These are phyloP conservation scores for Penicillium simplicissimum DNA, from an alignment of 495 filamentous ascomycete genomes.

Conservation along the genomic window DNA sequence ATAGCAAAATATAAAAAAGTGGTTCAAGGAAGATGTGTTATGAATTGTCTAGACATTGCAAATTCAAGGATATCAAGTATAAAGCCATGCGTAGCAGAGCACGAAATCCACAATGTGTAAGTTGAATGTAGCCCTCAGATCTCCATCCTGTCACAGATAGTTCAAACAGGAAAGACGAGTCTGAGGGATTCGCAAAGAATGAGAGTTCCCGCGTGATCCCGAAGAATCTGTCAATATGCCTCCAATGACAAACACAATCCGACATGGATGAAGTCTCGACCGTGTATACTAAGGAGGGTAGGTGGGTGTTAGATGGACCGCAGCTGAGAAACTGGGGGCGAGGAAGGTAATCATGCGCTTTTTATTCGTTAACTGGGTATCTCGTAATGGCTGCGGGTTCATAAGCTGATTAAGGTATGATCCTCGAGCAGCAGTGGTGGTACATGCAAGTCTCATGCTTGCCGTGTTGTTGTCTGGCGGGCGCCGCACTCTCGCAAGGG, in stretches of 20 bases:
- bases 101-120: not conserved
- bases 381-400: constrained; percentile 4
- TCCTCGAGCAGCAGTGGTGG: not conserved
- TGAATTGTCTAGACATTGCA: too few relatives aligned
- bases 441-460: not conserved
- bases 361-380: constrained; percentile 25
- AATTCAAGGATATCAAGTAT: not conserved
- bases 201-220: constrained; percentile 30
- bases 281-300: constrained; percentile 54
- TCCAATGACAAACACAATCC: constrained; percentile 55
- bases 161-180: constrained; percentile 24
- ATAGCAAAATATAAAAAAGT: constrained; percentile 7
- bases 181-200: constrained; percentile 30
- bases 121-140: constrained; percentile 30
- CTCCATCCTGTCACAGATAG: constrained; percentile 21
- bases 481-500: not conserved
- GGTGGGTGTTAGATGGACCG: not conserved
- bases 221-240: constrained; percentile 43
- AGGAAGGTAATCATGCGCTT: constrained; percentile 7
- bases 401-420: not conserved
- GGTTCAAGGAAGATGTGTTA: not conserved
- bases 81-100: not conserved
- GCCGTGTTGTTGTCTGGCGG: not conserved
- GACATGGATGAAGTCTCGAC: constrained; percentile 48
- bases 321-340: not conserved